Base-by-base conservation (phyloP, 495 filamentous ascomycete genomes). In the Oidiodendron maius region DNA sequence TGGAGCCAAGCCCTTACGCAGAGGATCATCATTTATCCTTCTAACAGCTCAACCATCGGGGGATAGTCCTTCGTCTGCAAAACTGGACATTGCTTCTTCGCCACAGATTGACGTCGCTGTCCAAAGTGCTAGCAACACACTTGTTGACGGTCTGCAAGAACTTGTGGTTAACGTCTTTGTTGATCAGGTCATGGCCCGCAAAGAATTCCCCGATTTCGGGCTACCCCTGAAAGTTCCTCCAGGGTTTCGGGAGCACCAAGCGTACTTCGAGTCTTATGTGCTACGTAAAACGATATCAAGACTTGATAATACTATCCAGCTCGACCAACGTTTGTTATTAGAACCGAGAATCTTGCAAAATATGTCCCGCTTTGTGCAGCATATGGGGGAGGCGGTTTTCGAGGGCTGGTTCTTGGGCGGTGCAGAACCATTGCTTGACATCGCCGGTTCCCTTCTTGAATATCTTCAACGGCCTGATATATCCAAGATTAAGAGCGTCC, bases 391-490 rank as follows among this genome's bases (percentile, higher is more conserved):
- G 66, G 87, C 88, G 23, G 80, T 96, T 13, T 96, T 89, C 55
- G 93, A 98, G 65, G 93, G 93, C 24, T 95, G 89, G 88, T 96
- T 96, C 58, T 75, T 95, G 36, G 81, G 89, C 50, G 93, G 91
- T 4, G 88, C 84, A 9, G 82, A 87, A 43, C 70, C 80, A 2
- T 78, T 87, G 44, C 67, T 96, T n/a, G 89, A 97, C 55, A 94
- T 95, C 53, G 75, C 84, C n/a, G 93, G 89, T 2, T 76, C 77
- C 5, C 62, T 96, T 17, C 63, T 98, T 13, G 91, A 97, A 59
- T 88, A 94, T 62, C 71, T 96, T 12, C 89, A 96, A 59, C 80
- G 84, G 25, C 87, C 94, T 1, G 89, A 95, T 17, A 69, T 98
- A 22, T 76, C 85, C 2, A 71, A 71, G 25, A 68, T 87, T 43